Evolutionary conservation across 108 stramenopile species (phyloP), one percentile per base, ranked within the genome.

Genomic region (Skeletonema tropicum): DNA sequence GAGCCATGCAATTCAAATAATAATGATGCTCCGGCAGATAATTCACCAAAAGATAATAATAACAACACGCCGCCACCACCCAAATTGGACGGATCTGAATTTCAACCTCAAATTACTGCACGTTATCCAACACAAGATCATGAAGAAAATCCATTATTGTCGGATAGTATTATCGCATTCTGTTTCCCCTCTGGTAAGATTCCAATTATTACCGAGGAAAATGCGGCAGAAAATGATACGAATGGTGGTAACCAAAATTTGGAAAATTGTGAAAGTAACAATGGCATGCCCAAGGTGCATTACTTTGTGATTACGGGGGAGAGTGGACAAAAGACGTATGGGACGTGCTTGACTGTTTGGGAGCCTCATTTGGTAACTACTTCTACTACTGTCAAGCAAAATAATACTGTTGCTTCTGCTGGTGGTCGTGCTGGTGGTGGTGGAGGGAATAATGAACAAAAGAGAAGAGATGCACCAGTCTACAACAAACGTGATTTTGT

Each of bases 221-320:
- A n/a, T n/a, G 2, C 14, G 13, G n/a, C 4, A 13, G 45, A n/a
- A 46, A 14, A 46, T 46, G 8, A 9, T 46, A 15, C 45, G 14
- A 13, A 49, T 23, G 48, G 48, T 19, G 6, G 19, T 2, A 41
- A 13, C 1, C 13, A 41, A 0, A 41, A 41, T 13, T 12, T 35
- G 35, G 35, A 35, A 35, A 8, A 35, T 6, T 35, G 35, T 35
- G 35, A 35, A 35, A 41, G 12, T 41, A 41, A 89, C 26, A 29
- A 29, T 72, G 73, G 80, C 57, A 81, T 93, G 83, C 94, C 95
- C 21, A 85, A 72, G 19, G 81, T 93, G 6, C 93, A 94, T 71
- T 82, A 94, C 49, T 96, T 96, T 83, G 92, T 90, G 4, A 67
- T 90, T 33, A 96, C 95, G 13, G 88, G 90, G 73, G 88, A 91